Percentiles rank a stretch among this genome's conserved stretches.
Evolutionary conservation across 352 stramenopile genomes (phyloP).

Genomic region (Pythium sp.): DNA sequence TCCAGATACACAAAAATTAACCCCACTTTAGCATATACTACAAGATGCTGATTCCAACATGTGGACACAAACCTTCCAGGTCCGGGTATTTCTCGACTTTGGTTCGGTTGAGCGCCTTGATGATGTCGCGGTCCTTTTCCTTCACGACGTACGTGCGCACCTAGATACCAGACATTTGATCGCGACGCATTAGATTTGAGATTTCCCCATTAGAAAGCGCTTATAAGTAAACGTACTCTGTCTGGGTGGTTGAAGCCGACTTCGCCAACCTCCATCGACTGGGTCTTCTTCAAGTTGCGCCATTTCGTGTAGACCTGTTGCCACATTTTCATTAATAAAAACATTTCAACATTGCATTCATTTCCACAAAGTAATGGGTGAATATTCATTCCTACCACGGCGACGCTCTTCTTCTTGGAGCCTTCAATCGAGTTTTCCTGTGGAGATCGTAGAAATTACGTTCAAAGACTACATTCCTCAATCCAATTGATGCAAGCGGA

Average conservation of each 20-base stretch:
- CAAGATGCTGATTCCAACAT: neutral
- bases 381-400: slow-evolving; percentile 46
- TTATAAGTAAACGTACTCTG: slow-evolving; percentile 28
- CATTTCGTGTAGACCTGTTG: slow-evolving; percentile 90
- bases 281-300: slow-evolving; percentile 91
- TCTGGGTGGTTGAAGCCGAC: slow-evolving; percentile 82
- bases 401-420: slow-evolving; percentile 89
- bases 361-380: neutral
- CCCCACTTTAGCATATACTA: neutral
- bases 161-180: slow-evolving; percentile 21
- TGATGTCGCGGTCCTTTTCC: slow-evolving; percentile 85
- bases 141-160: slow-evolving; percentile 67
- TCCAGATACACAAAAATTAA: slow-evolving; percentile 1
- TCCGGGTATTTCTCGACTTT: slow-evolving; percentile 77
- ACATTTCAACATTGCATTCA: neutral
- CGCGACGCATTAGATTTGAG: slow-evolving; percentile 12
- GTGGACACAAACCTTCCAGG: slow-evolving; percentile 51
- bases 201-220: neutral
- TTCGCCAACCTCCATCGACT: slow-evolving; percentile 90
- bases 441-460: neutral
- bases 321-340: neutral
- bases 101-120: slow-evolving; percentile 87
- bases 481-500: neutral
- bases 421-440: slow-evolving; percentile 94
- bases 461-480: neutral